Percentiles rank a stretch among this genome's conserved stretches.
These are phyloP conservation scores for Prunus padus DNA, from an alignment of 306 rosid genomes.

Conservation along the genomic window DNA sequence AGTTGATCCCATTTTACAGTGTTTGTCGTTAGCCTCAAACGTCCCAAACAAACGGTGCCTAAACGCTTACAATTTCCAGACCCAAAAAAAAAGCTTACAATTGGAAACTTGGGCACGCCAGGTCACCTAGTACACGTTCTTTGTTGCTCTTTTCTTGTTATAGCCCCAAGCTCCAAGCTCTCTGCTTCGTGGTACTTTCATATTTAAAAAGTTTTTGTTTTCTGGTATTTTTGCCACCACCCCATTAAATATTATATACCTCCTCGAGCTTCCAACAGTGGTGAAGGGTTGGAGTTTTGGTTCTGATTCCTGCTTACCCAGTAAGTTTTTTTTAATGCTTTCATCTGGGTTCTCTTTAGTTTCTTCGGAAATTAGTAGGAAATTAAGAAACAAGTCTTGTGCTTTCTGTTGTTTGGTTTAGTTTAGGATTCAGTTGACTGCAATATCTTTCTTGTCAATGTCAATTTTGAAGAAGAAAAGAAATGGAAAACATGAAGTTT, in stretches of 20 bases:
- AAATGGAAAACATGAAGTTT: not conserved
- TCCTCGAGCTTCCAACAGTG: not conserved
- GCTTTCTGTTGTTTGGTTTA: not conserved
- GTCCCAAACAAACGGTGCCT: conserved; percentile 11
- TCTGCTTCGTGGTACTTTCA: not conserved
- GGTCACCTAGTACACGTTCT: not conserved
- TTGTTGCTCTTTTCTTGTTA: not conserved
- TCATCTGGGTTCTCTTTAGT: conserved; percentile 28
- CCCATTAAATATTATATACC: not conserved
- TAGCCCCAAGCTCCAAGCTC: not conserved
- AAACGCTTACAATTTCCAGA: conserved; percentile 18
- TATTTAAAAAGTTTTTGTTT: not conserved
- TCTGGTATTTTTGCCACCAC: not conserved
- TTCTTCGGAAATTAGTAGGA: not conserved
- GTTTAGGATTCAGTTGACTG: not conserved
- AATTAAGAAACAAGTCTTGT: not conserved
- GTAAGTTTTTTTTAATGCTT: conserved; percentile 25
- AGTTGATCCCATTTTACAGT: conserved; percentile 14
- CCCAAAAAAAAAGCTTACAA: too few relatives aligned
- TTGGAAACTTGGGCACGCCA: conserved; percentile 2
- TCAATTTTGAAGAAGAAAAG: not conserved
- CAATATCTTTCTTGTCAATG: not conserved
- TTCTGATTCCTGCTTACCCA: conserved; percentile 8
- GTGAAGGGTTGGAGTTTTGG: conserved; percentile 13
- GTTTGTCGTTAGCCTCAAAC: conserved; percentile 27